phyloP scores from a whole-genome alignment of 345 rosid species.

The Streptanthus diversifolius region DNA sequence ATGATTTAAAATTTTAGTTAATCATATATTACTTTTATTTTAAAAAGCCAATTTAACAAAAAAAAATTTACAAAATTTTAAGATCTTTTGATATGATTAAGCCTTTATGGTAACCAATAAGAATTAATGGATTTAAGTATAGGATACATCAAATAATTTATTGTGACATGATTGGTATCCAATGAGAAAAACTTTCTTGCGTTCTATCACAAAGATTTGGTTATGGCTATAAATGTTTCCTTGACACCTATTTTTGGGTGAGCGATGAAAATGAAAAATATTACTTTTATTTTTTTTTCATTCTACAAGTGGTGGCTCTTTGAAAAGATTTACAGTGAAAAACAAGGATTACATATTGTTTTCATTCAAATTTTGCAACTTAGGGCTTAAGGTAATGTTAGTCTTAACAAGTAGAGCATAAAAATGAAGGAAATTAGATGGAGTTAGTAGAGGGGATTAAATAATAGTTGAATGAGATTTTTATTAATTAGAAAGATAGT shows the following conservation, averaged over 20 bases:
- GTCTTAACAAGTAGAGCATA: neutral
- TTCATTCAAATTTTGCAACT: neutral
- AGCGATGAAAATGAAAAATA: neutral
- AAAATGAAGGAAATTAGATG: neutral
- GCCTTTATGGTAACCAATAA: constrained; percentile 16
- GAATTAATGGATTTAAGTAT: neutral
- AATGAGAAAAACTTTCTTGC: constrained; percentile 8
- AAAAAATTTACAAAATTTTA: neutral
- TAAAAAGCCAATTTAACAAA: neutral
- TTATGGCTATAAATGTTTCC: constrained; percentile 21
- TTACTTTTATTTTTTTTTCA: neutral
- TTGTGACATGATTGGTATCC: constrained; percentile 28
- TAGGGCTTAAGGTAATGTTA: neutral
- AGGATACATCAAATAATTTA: constrained; percentile 1
- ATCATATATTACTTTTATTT: neutral
- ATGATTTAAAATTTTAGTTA: constrained; percentile 11
- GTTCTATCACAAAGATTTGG: constrained; percentile 23
- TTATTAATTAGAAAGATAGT: neutral
- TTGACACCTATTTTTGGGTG: constrained; percentile 12
- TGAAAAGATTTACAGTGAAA: constrained; percentile 9
- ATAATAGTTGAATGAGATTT: neutral
- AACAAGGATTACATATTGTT: neutral
- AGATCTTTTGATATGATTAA: constrained; percentile 18
- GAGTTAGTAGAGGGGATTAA: neutral
- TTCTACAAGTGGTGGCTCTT: neutral